Evolutionary conservation across 1,139 yeast genomes (phyloP).

Genomic region (Saccharomyces pastorianus): DNA sequence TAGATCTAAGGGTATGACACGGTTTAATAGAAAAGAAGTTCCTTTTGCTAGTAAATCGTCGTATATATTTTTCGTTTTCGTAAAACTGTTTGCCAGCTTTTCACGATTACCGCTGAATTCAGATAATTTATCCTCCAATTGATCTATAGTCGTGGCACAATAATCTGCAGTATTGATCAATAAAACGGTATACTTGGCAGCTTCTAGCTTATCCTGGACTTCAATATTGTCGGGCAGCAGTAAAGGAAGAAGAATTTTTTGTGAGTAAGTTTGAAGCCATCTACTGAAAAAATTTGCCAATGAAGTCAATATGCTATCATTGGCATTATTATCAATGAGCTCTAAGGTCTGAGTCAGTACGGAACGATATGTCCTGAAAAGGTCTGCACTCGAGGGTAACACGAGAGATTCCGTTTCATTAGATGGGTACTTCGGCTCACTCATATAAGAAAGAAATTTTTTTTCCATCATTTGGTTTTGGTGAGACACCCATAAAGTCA

Average conservation of each 20-base stretch:
- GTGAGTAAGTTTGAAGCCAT: conserved; percentile 59
- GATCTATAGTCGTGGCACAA: conserved; percentile 68
- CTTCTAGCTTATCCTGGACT: conserved; percentile 42
- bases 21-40: conserved; percentile 47
- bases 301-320: conserved; percentile 21
- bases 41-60: conserved; percentile 52
- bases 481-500: conserved; percentile 78
- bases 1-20: conserved; percentile 49
- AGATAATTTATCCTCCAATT: conserved; percentile 58
- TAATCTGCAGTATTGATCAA: conserved; percentile 86
- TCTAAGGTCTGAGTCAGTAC: conserved; percentile 69
- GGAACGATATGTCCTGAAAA: conserved; percentile 69
- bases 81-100: conserved; percentile 41
- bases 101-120: conserved; percentile 40
- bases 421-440: conserved; percentile 36
- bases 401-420: conserved; percentile 47
- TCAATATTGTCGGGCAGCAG: conserved; percentile 36
- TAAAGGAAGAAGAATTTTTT: conserved; percentile 51
- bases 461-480: conserved; percentile 60
- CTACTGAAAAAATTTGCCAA: conserved; percentile 59
- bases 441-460: conserved; percentile 54
- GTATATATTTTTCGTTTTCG: conserved; percentile 47
- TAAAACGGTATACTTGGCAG: conserved; percentile 59
- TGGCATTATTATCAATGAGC: conserved; percentile 34
- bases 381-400: conserved; percentile 75